Evolutionary conservation across 495 filamentous ascomycete species (phyloP).

Genomic region (Xanthoparmelia taractica): DNA sequence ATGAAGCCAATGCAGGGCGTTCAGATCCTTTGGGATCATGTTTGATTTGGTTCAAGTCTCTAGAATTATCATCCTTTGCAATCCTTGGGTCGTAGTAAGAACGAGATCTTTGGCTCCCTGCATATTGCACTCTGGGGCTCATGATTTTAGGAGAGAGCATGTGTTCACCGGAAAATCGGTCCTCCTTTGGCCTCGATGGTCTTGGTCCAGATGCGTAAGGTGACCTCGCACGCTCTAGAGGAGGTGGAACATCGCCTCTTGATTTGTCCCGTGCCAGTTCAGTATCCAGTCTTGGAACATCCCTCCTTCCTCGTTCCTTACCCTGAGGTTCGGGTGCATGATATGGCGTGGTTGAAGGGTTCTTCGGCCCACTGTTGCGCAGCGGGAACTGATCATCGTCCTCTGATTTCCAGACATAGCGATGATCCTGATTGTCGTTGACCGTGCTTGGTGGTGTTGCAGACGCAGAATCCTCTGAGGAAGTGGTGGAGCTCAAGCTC

Average conservation of each 20-base stretch:
- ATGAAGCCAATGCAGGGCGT: constrained; percentile 10
- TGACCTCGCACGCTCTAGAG: constrained; percentile 20
- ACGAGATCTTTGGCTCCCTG: constrained; percentile 2
- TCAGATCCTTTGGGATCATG: background rate
- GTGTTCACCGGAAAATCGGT: constrained; percentile 20
- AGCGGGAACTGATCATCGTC: constrained; percentile 12
- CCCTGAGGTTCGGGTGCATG: background rate
- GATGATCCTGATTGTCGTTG: constrained; percentile 15
- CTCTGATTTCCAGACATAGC: constrained; percentile 17
- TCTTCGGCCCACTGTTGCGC: constrained; percentile 12
- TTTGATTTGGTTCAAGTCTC: background rate
- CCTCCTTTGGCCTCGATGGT: constrained; percentile 5
- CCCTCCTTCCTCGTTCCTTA: constrained; percentile 1
- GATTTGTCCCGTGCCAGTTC: constrained; percentile 15
- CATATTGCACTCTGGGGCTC: constrained; percentile 16
- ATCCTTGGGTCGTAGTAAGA: constrained; percentile 9
- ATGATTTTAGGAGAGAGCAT: constrained; percentile 24
- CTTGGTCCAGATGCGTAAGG: constrained; percentile 21
- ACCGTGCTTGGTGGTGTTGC: constrained; percentile 29
- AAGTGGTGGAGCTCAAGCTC: constrained; percentile 26
- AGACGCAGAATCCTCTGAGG: constrained; percentile 35
- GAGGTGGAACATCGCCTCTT: constrained; percentile 9
- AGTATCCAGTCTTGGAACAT: constrained; percentile 19
- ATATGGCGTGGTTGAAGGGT: constrained; percentile 4
- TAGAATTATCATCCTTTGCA: background rate